phyloP scores from a whole-genome alignment of 2,329 filamentous ascomycete genomes.

The Plenodomus biglobosus region DNA sequence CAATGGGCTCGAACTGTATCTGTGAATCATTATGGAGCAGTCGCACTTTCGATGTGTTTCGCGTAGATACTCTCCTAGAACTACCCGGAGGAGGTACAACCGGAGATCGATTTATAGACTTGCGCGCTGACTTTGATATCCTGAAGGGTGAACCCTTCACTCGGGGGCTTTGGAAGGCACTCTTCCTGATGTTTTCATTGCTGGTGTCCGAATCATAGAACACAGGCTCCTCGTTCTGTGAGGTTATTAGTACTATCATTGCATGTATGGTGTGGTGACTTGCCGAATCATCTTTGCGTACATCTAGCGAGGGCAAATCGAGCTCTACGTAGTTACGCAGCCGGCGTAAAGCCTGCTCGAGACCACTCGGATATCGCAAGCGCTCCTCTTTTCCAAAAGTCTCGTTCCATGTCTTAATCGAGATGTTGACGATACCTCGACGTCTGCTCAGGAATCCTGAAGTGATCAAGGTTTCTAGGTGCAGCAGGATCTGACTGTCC shows the following conservation, averaged over 20 bases:
- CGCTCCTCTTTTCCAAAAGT: conserved; percentile 63
- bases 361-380: conserved; percentile 64
- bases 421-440: conserved; percentile 52
- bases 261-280: conserved; percentile 44
- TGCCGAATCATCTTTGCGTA: conserved; percentile 43
- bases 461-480: conserved; percentile 54
- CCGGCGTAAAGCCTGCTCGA: conserved; percentile 64
- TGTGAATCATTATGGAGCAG: conserved; percentile 81
- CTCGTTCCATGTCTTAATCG: conserved; percentile 68
- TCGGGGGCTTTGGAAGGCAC: conserved; percentile 21
- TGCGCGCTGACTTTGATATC: conserved; percentile 24
- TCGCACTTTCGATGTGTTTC: conserved; percentile 52
- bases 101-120: conserved; percentile 31
- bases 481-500: conserved; percentile 58
- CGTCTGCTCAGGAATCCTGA: conserved; percentile 58
- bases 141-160: conserved; percentile 33
- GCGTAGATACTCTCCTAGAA: conserved; percentile 22
- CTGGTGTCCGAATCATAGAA: conserved; percentile 47
- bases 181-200: conserved; percentile 13
- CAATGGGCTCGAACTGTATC: conserved; percentile 71
- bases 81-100: conserved; percentile 21
- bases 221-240: conserved; percentile 19
- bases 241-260: conserved; percentile 39
- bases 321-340: conserved; percentile 60
- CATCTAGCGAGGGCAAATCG: conserved; percentile 52